A percentile compares a stretch with the other conserved stretches of the same genome.
These are phyloP conservation scores for Lolium perenne DNA, from an alignment of 176 grass and related monocot genomes.

Conservation along the genomic window DNA sequence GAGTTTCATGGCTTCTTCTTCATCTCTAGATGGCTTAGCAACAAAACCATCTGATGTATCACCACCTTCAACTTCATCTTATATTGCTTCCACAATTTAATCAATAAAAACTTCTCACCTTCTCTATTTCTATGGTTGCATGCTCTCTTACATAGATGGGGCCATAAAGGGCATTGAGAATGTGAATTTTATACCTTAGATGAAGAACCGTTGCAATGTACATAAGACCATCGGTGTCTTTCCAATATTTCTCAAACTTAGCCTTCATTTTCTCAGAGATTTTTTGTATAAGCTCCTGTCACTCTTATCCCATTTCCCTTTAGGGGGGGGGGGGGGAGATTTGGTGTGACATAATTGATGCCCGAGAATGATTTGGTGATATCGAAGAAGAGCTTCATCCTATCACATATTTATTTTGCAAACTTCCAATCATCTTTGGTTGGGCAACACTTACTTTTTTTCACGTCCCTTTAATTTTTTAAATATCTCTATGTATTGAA, in stretches of 20 bases:
- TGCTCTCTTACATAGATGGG: no score
- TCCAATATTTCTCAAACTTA: not conserved
- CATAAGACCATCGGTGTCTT: no score
- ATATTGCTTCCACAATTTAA: not conserved
- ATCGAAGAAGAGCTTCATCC: conserved; percentile 10
- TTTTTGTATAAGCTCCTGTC: not conserved
- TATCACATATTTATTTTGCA: conserved; percentile 5
- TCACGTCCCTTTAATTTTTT: not conserved
- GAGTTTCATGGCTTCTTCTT: not conserved
- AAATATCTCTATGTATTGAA: no score
- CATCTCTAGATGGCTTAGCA: not conserved
- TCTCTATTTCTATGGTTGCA: not conserved
- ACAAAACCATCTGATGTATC: not conserved
- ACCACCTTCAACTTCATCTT: not conserved
- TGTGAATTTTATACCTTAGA: no score
- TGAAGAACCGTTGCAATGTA: no score
- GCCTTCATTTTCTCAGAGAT: not conserved
- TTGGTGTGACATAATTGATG: conserved; percentile 16
- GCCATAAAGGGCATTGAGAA: no score
- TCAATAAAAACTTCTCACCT: not conserved
- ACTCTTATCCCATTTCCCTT: not conserved
- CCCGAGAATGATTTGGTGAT: not conserved
- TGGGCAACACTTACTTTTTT: not conserved
- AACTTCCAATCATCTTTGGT: not conserved
- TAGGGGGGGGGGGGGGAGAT: conserved; percentile 25